A percentile compares a stretch with the other conserved stretches of the same genome.
phyloP scores from a whole-genome alignment of 2,329 filamentous ascomycete species.

The Grosmannia huntii region DNA sequence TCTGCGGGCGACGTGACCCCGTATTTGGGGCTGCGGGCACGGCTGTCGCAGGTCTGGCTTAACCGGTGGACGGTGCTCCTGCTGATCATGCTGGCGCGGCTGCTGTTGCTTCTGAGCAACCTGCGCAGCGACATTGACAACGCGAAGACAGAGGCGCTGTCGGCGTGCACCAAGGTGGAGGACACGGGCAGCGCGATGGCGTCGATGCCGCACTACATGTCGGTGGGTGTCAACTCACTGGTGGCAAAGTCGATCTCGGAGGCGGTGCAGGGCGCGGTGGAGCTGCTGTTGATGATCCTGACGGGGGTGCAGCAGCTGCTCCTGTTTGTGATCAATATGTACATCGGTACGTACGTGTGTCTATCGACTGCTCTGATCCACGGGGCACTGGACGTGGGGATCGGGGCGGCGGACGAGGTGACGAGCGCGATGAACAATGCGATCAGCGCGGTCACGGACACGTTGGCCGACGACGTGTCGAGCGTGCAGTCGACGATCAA shows the following conservation, averaged over 20 bases:
- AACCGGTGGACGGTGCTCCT: slow-evolving; percentile 94
- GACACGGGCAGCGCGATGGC: slow-evolving; percentile 90
- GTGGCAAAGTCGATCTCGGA: slow-evolving; percentile 69
- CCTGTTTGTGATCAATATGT: slow-evolving; percentile 82
- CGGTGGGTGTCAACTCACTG: slow-evolving; percentile 75
- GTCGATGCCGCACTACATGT: slow-evolving; percentile 94
- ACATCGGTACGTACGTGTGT: slow-evolving; percentile 83
- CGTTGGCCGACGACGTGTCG: slow-evolving; percentile 40
- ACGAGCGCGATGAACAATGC: slow-evolving; percentile 38
- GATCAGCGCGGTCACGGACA: slow-evolving; percentile 36
- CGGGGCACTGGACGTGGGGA: slow-evolving; percentile 60
- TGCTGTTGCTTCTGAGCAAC: slow-evolving; percentile 61
- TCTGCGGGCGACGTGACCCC: slow-evolving; percentile 66
- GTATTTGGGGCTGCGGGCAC: slow-evolving; percentile 79
- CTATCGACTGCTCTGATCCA: slow-evolving; percentile 73
- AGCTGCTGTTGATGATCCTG: slow-evolving; percentile 64
- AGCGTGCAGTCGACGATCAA: slow-evolving; percentile 36
- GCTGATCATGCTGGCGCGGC: slow-evolving; percentile 68
- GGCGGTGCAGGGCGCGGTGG: slow-evolving; percentile 66
- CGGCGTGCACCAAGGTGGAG: slow-evolving; percentile 85
- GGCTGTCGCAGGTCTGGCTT: slow-evolving; percentile 92
- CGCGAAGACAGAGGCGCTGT: slow-evolving; percentile 70
- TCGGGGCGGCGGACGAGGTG: slow-evolving; percentile 24
- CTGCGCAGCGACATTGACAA: slow-evolving; percentile 62
- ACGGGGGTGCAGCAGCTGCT: slow-evolving; percentile 79